phyloP scores from a whole-genome alignment of 164 flowering plant species.

The Euptelea pleiosperma region DNA sequence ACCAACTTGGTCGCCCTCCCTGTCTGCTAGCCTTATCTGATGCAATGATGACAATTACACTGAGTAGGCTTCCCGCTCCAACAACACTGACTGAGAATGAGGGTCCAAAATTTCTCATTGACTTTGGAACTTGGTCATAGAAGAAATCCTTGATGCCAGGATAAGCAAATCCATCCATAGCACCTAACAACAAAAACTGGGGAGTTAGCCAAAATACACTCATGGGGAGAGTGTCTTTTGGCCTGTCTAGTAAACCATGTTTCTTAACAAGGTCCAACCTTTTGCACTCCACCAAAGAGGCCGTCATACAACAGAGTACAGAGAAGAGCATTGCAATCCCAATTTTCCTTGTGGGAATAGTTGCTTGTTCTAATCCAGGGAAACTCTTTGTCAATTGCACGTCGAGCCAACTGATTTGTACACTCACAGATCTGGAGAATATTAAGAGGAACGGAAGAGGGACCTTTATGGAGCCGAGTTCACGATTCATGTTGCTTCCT shows the following conservation, averaged over 20 bases:
- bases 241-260: slow-evolving; percentile 2
- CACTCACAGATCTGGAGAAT: slow-evolving; percentile 9
- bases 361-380: slow-evolving; percentile 5
- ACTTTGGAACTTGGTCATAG: slow-evolving; percentile 15
- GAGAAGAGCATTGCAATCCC: slow-evolving; percentile 25
- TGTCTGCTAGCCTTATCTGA: slow-evolving; percentile 10
- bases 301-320: slow-evolving; percentile 19
- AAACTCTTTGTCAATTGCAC: slow-evolving; percentile 2
- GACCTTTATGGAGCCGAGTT: slow-evolving; percentile 2
- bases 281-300: slow-evolving; percentile 19
- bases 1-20: slow-evolving; percentile 21
- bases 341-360: slow-evolving; percentile 14
- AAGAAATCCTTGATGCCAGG: slow-evolving; percentile 20
- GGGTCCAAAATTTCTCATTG: slow-evolving; percentile 15
- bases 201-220: slow-evolving; percentile 23
- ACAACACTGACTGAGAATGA: slow-evolving; percentile 16
- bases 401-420: slow-evolving; percentile 13
- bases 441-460: slow-evolving; percentile 16
- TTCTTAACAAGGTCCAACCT: slow-evolving; percentile 8
- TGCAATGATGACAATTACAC: slow-evolving; percentile 13
- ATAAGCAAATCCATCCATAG: slow-evolving; percentile 18
- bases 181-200: slow-evolving; percentile 21
- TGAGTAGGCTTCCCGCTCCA: slow-evolving; percentile 18
- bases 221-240: slow-evolving; percentile 17
- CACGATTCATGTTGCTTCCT: slow-evolving; percentile 18